phyloP scores from a whole-genome alignment of 2,329 filamentous ascomycete species.

The Cladosporium phlei region DNA sequence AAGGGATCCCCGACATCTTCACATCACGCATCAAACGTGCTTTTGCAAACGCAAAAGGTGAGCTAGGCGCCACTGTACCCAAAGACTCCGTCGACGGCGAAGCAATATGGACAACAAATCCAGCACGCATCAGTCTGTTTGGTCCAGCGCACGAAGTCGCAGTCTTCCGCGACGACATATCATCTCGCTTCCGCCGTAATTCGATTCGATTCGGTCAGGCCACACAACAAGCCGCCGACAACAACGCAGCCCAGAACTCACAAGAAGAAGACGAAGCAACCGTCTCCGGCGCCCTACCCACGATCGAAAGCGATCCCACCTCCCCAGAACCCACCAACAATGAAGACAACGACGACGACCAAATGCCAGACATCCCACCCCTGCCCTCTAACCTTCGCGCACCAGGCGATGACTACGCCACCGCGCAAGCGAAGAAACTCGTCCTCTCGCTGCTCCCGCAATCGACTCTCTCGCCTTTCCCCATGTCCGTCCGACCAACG shows the following conservation, averaged over 20 bases:
- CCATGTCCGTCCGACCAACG: constrained; percentile 70
- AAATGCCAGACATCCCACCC: not conserved
- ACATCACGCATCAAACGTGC: constrained; percentile 78
- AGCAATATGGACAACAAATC: constrained; percentile 85
- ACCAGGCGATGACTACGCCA: not conserved
- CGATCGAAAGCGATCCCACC: constrained; percentile 14
- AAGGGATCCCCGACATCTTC: constrained; percentile 78
- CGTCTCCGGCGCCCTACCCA: constrained; percentile 27
- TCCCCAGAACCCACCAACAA: not conserved
- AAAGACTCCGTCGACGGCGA: constrained; percentile 57
- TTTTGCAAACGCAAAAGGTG: constrained; percentile 72
- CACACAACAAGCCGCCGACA: constrained; percentile 33
- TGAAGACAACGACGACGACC: not conserved
- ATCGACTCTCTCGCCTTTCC: constrained; percentile 81
- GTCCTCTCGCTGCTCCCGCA: constrained; percentile 92
- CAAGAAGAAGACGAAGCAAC: constrained; percentile 20
- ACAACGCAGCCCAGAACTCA: not conserved
- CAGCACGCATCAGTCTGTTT: constrained; percentile 75
- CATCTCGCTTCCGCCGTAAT: constrained; percentile 69
- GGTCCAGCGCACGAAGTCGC: constrained; percentile 84
- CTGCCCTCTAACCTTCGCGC: not conserved
- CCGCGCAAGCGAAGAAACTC: constrained; percentile 41
- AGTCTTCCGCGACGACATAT: constrained; percentile 81
- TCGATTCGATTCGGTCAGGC: constrained; percentile 64
- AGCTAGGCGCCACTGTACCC: constrained; percentile 51